Evolutionary conservation across 768 basidiomycete genomes (phyloP).

Genomic region (Crassisporium funariophilum): DNA sequence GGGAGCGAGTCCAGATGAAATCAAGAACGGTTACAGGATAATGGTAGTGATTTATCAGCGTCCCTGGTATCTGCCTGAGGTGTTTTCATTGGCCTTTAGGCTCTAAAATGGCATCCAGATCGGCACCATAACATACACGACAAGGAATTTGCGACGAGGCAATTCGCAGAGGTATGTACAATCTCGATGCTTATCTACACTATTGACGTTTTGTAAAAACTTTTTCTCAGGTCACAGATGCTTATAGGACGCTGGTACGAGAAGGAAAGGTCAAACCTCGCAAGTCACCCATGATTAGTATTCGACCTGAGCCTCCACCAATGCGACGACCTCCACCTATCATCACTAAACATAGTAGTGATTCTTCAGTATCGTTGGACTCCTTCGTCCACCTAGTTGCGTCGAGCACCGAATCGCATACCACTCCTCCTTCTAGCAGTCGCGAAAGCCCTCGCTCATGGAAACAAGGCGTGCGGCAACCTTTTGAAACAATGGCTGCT

Average conservation of each 20-base stretch:
- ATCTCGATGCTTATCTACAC: slow-evolving; percentile 14
- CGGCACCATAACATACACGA: slow-evolving; percentile 50
- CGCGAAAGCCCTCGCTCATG: slow-evolving; percentile 21
- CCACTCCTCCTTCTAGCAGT: slow-evolving; percentile 32
- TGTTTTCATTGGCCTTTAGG: slow-evolving; percentile 35
- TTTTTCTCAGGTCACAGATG: slow-evolving; percentile 48
- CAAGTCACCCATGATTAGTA: slow-evolving; percentile 17
- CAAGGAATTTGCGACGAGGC: slow-evolving; percentile 53
- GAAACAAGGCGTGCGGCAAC: slow-evolving; percentile 23
- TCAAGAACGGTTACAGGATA: slow-evolving; percentile 64
- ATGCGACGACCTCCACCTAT: slow-evolving; percentile 19
- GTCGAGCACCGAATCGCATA: slow-evolving; percentile 30
- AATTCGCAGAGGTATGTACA: slow-evolving; percentile 56
- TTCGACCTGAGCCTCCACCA: slow-evolving; percentile 6
- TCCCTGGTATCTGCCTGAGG: slow-evolving; percentile 22
- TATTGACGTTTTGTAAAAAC: slow-evolving; percentile 4
- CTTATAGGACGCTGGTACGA: slow-evolving; percentile 56
- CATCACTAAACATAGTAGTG: slow-evolving; percentile 23
- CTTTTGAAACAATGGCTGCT: slow-evolving; percentile 19
- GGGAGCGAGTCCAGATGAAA: slow-evolving; percentile 50
- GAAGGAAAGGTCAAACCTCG: slow-evolving; percentile 29
- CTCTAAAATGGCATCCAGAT: slow-evolving; percentile 70
- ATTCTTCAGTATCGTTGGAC: slow-evolving; percentile 29
- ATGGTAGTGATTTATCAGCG: slow-evolving; percentile 42
- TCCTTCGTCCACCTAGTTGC: slow-evolving; percentile 32